Base-by-base conservation (phyloP, 306 rosid genomes). In the Begonia peltatifolia region DNA sequence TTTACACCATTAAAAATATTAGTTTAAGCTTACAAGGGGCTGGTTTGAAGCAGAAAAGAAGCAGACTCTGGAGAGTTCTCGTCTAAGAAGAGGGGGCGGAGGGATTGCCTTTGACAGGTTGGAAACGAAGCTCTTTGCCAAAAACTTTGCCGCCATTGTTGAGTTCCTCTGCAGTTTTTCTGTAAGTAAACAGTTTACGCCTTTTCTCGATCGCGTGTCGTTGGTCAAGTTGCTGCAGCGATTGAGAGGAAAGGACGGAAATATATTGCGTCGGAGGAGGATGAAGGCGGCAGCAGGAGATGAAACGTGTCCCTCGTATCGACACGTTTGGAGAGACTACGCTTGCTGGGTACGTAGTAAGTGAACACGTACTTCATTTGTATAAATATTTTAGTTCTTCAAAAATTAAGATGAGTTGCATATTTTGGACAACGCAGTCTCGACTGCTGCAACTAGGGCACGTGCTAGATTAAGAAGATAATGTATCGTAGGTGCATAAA, bases 41-140 rank as follows among this genome's bases (percentile, higher is more conserved):
- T 63, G 52, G 65, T 79, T 78, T 41, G 84, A 73, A 18, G 79
- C 69, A 5, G 77, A 53, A 48, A 55, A 56, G 56, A 78, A 68
- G 79, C 75, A 67, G 59, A 83, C 66, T 41, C 82, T 70, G 4
- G 87, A 72, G 46, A 72, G 51, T 47, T 71, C 81, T 38, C 62
- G 46, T 47, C 57, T 71, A 47, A 74, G 55, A 23, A 22, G 64
- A 25, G 77, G 61, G 46, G 79, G 65, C 47, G 71, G 69, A 11
- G 86, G 76, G 46, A 83, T 59, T 4, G 94, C 68, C 65, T 63
- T 83, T 2, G 79, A 65, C 71, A 81, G 47, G 47, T 69, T 74
- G 77, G 78, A 76, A 64, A 78, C 9, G 12, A 57, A 57, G 55
- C 61, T 74, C 41, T 46, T 70, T 3, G 84, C 62, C 12, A 80